Evolutionary conservation across 2,329 filamentous ascomycete genomes (phyloP), one percentile per base, ranked within the genome.

Genomic region (Xylogone sp.): DNA sequence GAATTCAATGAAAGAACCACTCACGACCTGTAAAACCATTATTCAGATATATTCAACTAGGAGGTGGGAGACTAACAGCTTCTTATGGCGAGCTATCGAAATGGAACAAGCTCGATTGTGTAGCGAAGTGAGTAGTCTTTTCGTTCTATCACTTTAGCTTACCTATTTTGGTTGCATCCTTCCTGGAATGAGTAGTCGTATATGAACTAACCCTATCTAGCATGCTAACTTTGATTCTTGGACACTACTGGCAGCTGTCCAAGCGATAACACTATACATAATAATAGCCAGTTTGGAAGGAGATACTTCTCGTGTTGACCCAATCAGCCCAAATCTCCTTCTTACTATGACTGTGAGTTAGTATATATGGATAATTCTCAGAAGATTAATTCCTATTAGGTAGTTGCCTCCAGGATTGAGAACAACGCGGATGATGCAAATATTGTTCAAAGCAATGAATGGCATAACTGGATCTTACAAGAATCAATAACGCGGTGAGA

Each of bases 211-310:
- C 27, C 5, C n/a, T 39, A 16, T 12, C 2, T 21, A 50, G 48
- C 31, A 29, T 31, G 6, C 16, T 10, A n/a, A 10, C 21, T 44
- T 50, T 44, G 20, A 44, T n/a, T 9, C 27, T 2, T 34, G 42
- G 42, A 43, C 6, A 19, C 42, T 50, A 3, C 31, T 50, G 21
- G 20, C 48, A 18, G 16, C 39, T 22, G 42, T 50, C 34, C 48
- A 50, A 50, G 48, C 48, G n/a, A 20, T 50, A 31, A 20, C 39
- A 34, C 21, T 50, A 7, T 50, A 50, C 24, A 50, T 50, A 9
- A n/a, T 50, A 9, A 21, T 50, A 20, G 48, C 42, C 16, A 45
- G 20, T 21, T 21, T 44, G n/a, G 48, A 50, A 20, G 42, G 29
- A 3, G 42, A 50, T 50, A 8, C n/a, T 19, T 24, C 31, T 12